Percentiles rank a stretch among this genome's conserved stretches.
These are phyloP conservation scores for Cladosporium austrohemisphaericum DNA, from an alignment of 2,329 filamentous ascomycete genomes.

Conservation along the genomic window DNA sequence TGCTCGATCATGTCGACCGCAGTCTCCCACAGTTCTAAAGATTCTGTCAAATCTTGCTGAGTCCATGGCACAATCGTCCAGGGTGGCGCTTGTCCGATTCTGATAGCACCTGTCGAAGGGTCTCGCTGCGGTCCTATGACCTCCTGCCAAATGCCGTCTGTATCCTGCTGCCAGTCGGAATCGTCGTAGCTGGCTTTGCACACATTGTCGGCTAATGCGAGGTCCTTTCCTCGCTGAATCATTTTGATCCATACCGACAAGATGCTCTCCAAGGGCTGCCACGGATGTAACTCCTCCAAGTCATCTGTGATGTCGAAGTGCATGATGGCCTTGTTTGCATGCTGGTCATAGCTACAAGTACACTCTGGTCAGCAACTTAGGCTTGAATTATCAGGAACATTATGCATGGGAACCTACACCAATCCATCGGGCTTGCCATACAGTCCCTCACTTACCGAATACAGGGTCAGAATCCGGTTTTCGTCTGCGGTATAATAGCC, in stretches of 20 bases:
- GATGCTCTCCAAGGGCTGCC: constrained; percentile 18
- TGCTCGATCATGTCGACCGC: constrained; percentile 15
- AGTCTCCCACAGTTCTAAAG: constrained; percentile 10
- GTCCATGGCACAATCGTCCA: constrained; percentile 17
- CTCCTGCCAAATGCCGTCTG: background rate
- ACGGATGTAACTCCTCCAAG: constrained; percentile 1
- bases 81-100: constrained; percentile 6
- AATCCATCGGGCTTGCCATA: constrained; percentile 16
- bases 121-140: constrained; percentile 5
- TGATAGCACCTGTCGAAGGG: background rate
- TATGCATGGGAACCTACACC: constrained; percentile 6
- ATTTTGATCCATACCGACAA: constrained; percentile 20
- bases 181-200: constrained; percentile 8
- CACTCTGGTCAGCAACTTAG: background rate
- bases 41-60: constrained; percentile 15
- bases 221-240: constrained; percentile 16
- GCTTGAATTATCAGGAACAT: background rate
- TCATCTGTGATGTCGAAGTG: constrained; percentile 19
- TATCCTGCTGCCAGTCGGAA: background rate
- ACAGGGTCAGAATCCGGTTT: constrained; percentile 9
- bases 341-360: constrained; percentile 13
- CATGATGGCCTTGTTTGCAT: constrained; percentile 16
- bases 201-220: constrained; percentile 10
- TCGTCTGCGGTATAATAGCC: constrained; percentile 1
- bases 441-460: constrained; percentile 4